phyloP scores from a whole-genome alignment of 495 filamentous ascomycete species.

The Massariosphaeria phaeospora region DNA sequence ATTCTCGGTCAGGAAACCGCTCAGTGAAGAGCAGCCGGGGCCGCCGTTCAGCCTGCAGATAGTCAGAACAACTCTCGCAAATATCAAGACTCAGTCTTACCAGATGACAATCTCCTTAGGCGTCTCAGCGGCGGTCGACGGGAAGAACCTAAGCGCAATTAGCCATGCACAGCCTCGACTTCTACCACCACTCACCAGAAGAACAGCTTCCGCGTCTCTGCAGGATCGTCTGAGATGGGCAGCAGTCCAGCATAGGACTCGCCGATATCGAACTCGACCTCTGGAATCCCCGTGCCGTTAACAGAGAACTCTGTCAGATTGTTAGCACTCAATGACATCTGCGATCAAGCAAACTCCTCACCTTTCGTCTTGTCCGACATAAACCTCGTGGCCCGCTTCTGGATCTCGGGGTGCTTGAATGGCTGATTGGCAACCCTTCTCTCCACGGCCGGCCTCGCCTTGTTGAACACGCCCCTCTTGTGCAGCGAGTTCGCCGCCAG shows the following conservation, averaged over 20 bases:
- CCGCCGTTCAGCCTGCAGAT: slow-evolving; percentile 33
- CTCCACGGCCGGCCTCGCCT: slow-evolving; percentile 11
- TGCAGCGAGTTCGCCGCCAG: slow-evolving; percentile 15
- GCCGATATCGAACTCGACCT: slow-evolving; percentile 70
- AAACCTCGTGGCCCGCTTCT: slow-evolving; percentile 21
- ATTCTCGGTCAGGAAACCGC: slow-evolving; percentile 69
- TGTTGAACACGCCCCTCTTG: slow-evolving; percentile 10
- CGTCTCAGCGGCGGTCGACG: slow-evolving; percentile 14
- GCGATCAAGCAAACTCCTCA: neutral
- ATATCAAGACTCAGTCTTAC: neutral
- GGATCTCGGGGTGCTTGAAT: slow-evolving; percentile 21
- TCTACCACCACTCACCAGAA: slow-evolving; percentile 76
- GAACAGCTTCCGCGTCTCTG: slow-evolving; percentile 56
- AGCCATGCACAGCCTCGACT: no score
- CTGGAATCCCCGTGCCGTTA: slow-evolving; percentile 62
- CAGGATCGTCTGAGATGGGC: slow-evolving; percentile 54
- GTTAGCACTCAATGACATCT: slow-evolving; percentile 6
- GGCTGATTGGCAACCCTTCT: slow-evolving; percentile 14
- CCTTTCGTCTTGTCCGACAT: slow-evolving; percentile 26
- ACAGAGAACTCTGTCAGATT: slow-evolving; percentile 53
- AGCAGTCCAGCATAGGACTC: slow-evolving; percentile 73
- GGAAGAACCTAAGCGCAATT: slow-evolving; percentile 29
- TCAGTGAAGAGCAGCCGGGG: slow-evolving; percentile 62
- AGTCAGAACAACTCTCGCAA: neutral
- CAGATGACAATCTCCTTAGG: slow-evolving; percentile 30